Conservation (phyloP, 148 eudicot genomes). For the Dianthus caryophyllus region DNA sequence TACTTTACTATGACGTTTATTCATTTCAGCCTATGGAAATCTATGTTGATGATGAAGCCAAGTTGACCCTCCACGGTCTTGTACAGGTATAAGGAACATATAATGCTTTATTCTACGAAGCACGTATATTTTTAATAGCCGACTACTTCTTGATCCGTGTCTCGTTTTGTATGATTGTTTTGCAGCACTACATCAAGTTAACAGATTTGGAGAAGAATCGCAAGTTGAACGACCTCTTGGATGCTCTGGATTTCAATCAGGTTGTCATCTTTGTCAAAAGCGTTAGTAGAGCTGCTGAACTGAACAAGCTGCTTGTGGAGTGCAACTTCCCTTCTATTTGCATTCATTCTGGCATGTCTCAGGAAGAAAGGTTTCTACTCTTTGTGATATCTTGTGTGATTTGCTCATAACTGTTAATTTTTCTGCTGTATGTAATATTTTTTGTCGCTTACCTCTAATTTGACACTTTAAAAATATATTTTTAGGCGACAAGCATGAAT, state of each 20-base stretch:
- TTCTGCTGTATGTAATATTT: too few relatives aligned
- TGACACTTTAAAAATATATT: too few relatives aligned
- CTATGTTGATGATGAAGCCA: constrained; percentile 97
- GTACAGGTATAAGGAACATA: constrained; percentile 60
- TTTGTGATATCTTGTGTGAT: neutral
- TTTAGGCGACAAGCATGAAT: too few relatives aligned
- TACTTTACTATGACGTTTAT: constrained; percentile 66
- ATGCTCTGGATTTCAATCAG: constrained; percentile 96
- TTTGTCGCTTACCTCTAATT: too few relatives aligned
- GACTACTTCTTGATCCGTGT: neutral
- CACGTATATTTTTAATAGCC: too few relatives aligned
- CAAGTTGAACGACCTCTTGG: constrained; percentile 86
- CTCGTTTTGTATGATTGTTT: neutral
- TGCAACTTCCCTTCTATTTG: constrained; percentile 97
- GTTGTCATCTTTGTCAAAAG: constrained; percentile 95
- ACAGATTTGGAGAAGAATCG: constrained; percentile 86
- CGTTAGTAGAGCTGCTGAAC: constrained; percentile 82
- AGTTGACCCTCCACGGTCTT: constrained; percentile 94
- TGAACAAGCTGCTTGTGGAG: constrained; percentile 89
- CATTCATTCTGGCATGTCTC: constrained; percentile 97
- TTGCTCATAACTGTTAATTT: neutral
- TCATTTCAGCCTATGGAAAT: constrained; percentile 97
- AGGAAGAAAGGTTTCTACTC: constrained; percentile 81
- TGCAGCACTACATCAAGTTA: constrained; percentile 92
- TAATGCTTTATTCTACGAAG: neutral